These are phyloP conservation scores for Cucumis cinereus DNA, from an alignment of 306 rosid genomes.

Conservation along the genomic window DNA sequence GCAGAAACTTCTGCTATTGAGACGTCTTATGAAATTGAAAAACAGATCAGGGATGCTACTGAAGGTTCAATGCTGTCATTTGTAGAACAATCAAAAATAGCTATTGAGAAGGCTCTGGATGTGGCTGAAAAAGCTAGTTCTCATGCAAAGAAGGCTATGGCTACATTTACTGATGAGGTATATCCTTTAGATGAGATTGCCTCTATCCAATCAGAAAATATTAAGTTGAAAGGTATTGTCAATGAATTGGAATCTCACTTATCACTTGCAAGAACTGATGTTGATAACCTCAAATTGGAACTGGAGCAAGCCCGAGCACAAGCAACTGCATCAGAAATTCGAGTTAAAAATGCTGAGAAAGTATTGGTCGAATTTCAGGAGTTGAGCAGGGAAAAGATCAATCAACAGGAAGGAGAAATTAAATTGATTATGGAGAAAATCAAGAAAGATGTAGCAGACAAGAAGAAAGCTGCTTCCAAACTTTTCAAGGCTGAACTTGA, in stretches of 20 bases:
- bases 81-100: constrained; percentile 46
- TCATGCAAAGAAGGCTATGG: constrained; percentile 28
- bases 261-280: constrained; percentile 32
- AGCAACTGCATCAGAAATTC: constrained; percentile 30
- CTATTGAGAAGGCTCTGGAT: constrained; percentile 45
- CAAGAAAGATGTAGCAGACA: constrained; percentile 45
- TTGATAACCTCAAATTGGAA: constrained; percentile 41
- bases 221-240: constrained; percentile 35
- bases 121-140: constrained; percentile 51
- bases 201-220: constrained; percentile 40
- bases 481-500: constrained; percentile 51
- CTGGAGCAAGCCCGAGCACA: constrained; percentile 30
- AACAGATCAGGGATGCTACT: constrained; percentile 48
- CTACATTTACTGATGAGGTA: constrained; percentile 24
- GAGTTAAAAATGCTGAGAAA: constrained; percentile 49
- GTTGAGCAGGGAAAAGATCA: constrained; percentile 24
- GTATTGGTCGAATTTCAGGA: constrained; percentile 43
- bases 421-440: constrained; percentile 48
- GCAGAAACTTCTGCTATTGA: constrained; percentile 73
- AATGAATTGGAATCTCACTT: constrained; percentile 50
- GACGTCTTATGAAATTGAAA: constrained; percentile 44
- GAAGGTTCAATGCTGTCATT: constrained; percentile 48
- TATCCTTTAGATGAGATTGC: constrained; percentile 38
- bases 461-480: constrained; percentile 35
- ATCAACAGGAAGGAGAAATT: constrained; percentile 43